phyloP scores from a whole-genome alignment of 163 green algal species.

The Scenedesmus sp. region DNA sequence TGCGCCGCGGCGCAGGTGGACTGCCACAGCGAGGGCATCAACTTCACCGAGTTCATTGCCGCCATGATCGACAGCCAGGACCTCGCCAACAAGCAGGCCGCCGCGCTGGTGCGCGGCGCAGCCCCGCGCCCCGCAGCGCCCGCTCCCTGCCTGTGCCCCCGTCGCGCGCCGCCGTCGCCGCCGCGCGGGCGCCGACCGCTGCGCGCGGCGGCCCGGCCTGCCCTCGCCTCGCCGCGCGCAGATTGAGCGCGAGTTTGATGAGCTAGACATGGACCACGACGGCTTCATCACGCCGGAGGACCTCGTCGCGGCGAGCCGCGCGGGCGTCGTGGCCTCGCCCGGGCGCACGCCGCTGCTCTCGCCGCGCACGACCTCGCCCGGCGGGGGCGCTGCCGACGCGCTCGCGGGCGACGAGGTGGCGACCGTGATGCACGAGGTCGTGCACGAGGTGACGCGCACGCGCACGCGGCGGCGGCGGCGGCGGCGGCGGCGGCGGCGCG shows the following conservation, averaged over 20 bases:
- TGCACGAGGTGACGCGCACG: constrained; percentile 6
- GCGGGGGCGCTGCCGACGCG: neutral
- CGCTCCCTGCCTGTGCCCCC: too few relatives aligned
- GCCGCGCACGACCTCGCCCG: neutral
- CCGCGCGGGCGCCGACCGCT: too few relatives aligned
- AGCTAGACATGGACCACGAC: constrained; percentile 46
- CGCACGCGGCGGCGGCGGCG: too few relatives aligned
- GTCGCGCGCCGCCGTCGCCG: too few relatives aligned
- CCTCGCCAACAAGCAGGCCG: constrained; percentile 7
- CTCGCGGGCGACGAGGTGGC: neutral
- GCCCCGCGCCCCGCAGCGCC: too few relatives aligned
- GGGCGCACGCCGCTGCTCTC: neutral
- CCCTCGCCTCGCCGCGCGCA: too few relatives aligned
- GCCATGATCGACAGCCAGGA: constrained; percentile 40
- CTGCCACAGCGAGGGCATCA: constrained; percentile 27
- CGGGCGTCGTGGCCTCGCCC: too few relatives aligned
- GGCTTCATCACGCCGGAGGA: constrained; percentile 46
- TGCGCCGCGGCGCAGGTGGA: constrained; percentile 28
- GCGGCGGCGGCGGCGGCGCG: too few relatives aligned
- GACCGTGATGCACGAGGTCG: constrained; percentile 18
- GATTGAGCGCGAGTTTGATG: constrained; percentile 46
- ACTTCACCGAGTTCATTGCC: constrained; percentile 53
- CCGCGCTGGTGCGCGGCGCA: constrained; percentile 7
- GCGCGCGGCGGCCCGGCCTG: too few relatives aligned
- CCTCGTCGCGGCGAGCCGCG: constrained; percentile 40